A percentile compares a stretch with the other conserved stretches of the same genome.
Conservation (phyloP, 2,329 filamentous ascomycete species). For the Kalmusia sp. region DNA sequence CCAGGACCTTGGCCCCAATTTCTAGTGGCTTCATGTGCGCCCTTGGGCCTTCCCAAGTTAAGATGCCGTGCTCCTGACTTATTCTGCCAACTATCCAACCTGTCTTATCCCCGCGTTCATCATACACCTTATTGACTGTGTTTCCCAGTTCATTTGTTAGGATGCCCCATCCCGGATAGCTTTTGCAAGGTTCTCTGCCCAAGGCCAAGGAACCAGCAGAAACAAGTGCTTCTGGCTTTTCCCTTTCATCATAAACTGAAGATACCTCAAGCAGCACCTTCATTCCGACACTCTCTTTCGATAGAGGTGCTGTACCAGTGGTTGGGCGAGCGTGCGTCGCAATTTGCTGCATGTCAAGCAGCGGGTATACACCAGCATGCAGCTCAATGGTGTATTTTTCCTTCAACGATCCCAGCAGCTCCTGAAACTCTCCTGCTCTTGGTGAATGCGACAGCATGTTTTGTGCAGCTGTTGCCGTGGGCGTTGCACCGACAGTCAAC, state of each 20-base stretch:
- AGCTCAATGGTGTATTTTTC: conserved; percentile 63
- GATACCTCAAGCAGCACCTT: conserved; percentile 76
- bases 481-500: conserved; percentile 78
- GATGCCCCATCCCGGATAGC: conserved; percentile 75
- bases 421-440: conserved; percentile 48
- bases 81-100: conserved; percentile 75
- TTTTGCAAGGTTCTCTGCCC: conserved; percentile 74
- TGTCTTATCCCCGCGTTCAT: conserved; percentile 37
- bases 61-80: conserved; percentile 79
- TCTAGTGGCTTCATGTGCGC: conserved; percentile 43
- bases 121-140: conserved; percentile 27
- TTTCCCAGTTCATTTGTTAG: conserved; percentile 64
- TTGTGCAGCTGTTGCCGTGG: conserved; percentile 72
- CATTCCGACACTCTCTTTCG: conserved; percentile 67
- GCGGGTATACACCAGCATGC: conserved; percentile 78
- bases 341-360: conserved; percentile 80
- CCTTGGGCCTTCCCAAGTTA: conserved; percentile 63
- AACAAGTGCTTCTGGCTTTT: conserved; percentile 69
- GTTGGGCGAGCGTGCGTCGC: conserved; percentile 69
- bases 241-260: conserved; percentile 63
- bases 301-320: conserved; percentile 43
- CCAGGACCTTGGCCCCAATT: conserved; percentile 40
- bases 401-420: conserved; percentile 48
- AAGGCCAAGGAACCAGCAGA: conserved; percentile 74
- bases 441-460: conserved; percentile 58